These are phyloP conservation scores for Coniochaeta prunicola DNA, from an alignment of 2,329 filamentous ascomycete species.

Conservation along the genomic window DNA sequence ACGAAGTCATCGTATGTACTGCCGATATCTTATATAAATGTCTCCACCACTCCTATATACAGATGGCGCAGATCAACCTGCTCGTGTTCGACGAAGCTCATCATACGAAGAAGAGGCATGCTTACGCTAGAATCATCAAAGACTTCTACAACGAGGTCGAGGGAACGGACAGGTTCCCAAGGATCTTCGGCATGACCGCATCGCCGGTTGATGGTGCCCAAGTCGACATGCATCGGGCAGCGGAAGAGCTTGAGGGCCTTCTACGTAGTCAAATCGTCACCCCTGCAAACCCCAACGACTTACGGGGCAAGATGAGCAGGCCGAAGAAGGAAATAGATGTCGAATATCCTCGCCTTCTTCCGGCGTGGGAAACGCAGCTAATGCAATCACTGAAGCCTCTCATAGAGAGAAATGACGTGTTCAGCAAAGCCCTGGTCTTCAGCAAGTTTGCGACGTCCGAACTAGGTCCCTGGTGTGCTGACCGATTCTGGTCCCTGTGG, in stretches of 20 bases:
- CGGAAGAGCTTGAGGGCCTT: constrained; percentile 65
- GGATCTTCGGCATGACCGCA: constrained; percentile 93
- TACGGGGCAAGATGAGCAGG: constrained; percentile 50
- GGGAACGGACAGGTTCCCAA: constrained; percentile 48
- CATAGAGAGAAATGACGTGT: constrained; percentile 31
- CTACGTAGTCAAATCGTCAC: constrained; percentile 82
- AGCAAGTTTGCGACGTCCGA: constrained; percentile 53
- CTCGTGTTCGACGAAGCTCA: constrained; percentile 95
- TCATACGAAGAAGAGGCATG: constrained; percentile 88
- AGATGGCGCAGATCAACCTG: constrained; percentile 77
- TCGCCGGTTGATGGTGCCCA: constrained; percentile 79
- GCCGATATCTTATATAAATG: constrained; percentile 78
- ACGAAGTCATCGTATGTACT: constrained; percentile 87
- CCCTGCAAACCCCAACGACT: constrained; percentile 43
- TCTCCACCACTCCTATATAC: constrained; percentile 70
- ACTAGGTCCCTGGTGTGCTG: constrained; percentile 78
- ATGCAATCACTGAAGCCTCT: constrained; percentile 45
- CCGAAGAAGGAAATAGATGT: constrained; percentile 51
- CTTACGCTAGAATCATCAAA: constrained; percentile 84
- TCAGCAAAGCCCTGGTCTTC: constrained; percentile 52
- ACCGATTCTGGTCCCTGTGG: constrained; percentile 69
- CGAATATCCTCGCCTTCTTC: constrained; percentile 42
- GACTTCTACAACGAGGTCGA: constrained; percentile 63
- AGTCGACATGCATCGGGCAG: constrained; percentile 62
- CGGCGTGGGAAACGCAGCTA: constrained; percentile 56